Evolutionary conservation across 2,329 filamentous ascomycete species (phyloP).

Genomic region (Sarocladium oryzae): DNA sequence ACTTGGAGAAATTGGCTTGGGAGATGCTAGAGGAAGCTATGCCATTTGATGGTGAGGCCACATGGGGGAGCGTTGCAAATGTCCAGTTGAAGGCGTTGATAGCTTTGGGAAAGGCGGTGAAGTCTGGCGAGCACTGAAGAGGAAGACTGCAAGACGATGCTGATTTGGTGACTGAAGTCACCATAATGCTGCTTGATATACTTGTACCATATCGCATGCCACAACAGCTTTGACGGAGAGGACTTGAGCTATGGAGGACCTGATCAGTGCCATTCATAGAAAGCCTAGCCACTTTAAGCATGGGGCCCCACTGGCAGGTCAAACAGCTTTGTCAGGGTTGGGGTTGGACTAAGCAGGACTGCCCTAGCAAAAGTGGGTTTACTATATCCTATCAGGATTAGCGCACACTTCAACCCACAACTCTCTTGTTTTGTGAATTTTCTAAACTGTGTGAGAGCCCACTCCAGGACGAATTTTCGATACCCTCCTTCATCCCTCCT

Average conservation of each 20-base stretch:
- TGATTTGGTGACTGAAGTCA: too few species aligned
- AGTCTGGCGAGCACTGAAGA: too few species aligned
- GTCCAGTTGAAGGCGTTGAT: slow-evolving; percentile 20
- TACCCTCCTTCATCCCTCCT: slow-evolving; percentile 8
- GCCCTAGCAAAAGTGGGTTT: slow-evolving; percentile 2
- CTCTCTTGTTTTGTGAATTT: slow-evolving; percentile 1
- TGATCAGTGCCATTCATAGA: too few species aligned
- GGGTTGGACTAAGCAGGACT: background rate
- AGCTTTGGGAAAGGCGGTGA: background rate
- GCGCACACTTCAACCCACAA: background rate
- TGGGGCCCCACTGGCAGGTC: background rate
- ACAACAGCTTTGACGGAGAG: too few species aligned
- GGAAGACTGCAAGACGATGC: too few species aligned
- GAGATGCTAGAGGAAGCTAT: slow-evolving; percentile 24
- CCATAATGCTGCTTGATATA: too few species aligned
- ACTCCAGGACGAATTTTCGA: slow-evolving; percentile 6
- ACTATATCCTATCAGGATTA: background rate
- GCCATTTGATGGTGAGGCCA: slow-evolving; percentile 17
- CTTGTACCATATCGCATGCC: too few species aligned
- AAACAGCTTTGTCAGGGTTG: background rate
- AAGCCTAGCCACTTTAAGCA: too few species aligned
- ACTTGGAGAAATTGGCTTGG: slow-evolving; percentile 26
- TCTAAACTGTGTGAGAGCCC: background rate
- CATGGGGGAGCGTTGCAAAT: slow-evolving; percentile 26
- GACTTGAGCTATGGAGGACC: too few species aligned